phyloP scores from a whole-genome alignment of 352 stramenopile species.

The Pythium phragmitis region DNA sequence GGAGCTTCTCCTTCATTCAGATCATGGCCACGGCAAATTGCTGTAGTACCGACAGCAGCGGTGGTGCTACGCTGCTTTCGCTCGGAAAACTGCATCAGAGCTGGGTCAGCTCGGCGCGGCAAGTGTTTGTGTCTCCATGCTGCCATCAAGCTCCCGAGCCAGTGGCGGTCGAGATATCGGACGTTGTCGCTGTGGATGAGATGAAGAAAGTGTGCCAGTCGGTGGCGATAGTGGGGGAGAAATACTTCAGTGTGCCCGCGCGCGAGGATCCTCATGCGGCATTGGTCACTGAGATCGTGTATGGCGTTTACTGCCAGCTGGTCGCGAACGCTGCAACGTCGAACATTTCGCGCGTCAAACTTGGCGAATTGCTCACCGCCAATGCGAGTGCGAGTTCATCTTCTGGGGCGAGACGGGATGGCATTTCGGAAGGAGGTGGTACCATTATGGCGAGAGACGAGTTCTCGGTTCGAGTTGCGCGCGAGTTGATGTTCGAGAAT shows the following conservation, averaged over 20 bases:
- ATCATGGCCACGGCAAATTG: background rate
- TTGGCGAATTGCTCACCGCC: conserved; percentile 26
- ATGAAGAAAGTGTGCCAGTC: conserved; percentile 33
- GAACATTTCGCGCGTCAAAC: conserved; percentile 1
- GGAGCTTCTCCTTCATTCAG: conserved; percentile 35
- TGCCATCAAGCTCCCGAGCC: background rate
- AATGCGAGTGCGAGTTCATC: conserved; percentile 30
- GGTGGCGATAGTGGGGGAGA: conserved; percentile 42
- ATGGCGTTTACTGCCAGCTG: conserved; percentile 36
- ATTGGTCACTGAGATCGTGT: conserved; percentile 36
- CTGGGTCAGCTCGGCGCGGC: conserved; percentile 54
- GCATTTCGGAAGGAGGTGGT: background rate
- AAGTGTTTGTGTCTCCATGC: conserved; percentile 42
- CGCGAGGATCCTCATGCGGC: conserved; percentile 27
- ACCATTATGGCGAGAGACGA: conserved; percentile 19
- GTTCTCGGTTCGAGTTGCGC: conserved; percentile 7
- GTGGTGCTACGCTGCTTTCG: conserved; percentile 36
- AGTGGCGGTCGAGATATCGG: background rate
- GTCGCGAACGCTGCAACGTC: background rate
- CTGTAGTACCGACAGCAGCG: background rate
- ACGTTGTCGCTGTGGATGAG: conserved; percentile 6
- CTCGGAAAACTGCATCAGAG: conserved; percentile 62
- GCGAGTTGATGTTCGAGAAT: conserved; percentile 14
- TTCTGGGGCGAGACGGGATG: conserved; percentile 3
- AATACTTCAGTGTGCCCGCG: conserved; percentile 66